A percentile compares a stretch with the other conserved stretches of the same genome.
These are phyloP conservation scores for Cryptococcus deneoformans DNA, from an alignment of 1,284 basidiomycete genomes.

Conservation along the genomic window DNA sequence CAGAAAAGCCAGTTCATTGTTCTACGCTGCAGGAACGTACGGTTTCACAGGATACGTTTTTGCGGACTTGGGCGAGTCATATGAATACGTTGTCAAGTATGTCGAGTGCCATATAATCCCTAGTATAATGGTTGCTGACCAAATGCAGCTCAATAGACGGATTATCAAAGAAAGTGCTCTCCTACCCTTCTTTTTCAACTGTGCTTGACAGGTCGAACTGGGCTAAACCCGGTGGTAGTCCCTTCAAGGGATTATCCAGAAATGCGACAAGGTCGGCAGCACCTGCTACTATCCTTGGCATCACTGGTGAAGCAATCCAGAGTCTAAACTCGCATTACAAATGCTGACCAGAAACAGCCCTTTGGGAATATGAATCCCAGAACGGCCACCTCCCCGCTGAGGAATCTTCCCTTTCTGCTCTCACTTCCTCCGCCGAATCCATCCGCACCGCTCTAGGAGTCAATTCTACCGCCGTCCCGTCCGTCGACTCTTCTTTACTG, in stretches of 20 bases:
- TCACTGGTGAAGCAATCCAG: conserved; percentile 60
- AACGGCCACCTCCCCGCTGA: conserved; percentile 60
- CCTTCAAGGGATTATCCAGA: conserved; percentile 66
- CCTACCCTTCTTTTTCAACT: conserved; percentile 62
- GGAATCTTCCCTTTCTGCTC: conserved; percentile 55
- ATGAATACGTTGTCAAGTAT: conserved; percentile 80
- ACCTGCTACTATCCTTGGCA: conserved; percentile 65
- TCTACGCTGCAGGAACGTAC: conserved; percentile 85
- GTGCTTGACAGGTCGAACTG: conserved; percentile 57
- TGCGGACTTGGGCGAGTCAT: conserved; percentile 73
- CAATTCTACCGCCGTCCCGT: conserved; percentile 62
- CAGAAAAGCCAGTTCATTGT: conserved; percentile 65
- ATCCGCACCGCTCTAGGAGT: conserved; percentile 64
- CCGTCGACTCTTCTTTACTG: conserved; percentile 55
- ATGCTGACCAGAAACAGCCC: conserved; percentile 53
- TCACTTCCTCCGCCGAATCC: conserved; percentile 60
- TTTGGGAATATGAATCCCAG: conserved; percentile 75
- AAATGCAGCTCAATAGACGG: conserved; percentile 42
- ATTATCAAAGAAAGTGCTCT: conserved; percentile 61
- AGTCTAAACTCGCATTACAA: neutral
- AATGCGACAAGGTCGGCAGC: conserved; percentile 74
- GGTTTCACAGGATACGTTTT: conserved; percentile 94
- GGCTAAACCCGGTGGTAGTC: conserved; percentile 48
- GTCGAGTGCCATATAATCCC: conserved; percentile 32
- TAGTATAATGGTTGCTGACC: neutral